Evolutionary conservation across 148 eudicot genomes (phyloP), one percentile per base, ranked within the genome.

Genomic region (Heliosperma pusillum): DNA sequence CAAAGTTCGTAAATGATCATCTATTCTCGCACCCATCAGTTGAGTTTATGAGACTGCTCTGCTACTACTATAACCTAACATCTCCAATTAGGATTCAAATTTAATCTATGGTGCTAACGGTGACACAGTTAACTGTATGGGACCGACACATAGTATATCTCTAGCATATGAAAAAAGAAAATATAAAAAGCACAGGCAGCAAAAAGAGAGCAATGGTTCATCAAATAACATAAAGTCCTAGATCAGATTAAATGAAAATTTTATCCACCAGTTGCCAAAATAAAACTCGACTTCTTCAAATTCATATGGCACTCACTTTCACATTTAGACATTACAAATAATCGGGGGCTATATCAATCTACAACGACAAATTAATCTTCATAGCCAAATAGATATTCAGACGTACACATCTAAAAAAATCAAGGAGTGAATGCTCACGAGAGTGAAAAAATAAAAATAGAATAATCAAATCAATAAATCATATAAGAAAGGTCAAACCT

Each of bases 401-500:
- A 21, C 62, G 3, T 22, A 7, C 5, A 20, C 26, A 58, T 59
- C 26, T 59, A 20, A 13, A 59, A 59, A 59, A 3, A 59, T 27
- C 22, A 59, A 59, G 26, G 26, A 59, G 27, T 59, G 25, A 7
- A 24, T 59, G 11, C 63, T 59, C 27, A 15, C 53, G 17, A 10
- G 69, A 65, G 10, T 5, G 19, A 7, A 33, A 33, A 33, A 33
- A 33, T 33, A 33, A 1, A 33, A 33, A 33, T n/a, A n/a, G n/a
- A 33, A 5, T 33, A 33, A n/a, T n/a, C n/a, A n/a, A n/a, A n/a
- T 22, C 21, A 45, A 44, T 22, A 12, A 68, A 22, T 44, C 4
- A 12, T 26, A 52, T 45, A 19, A 75, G 11, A 11, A 76, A 72
- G 71, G 69, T 22, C 72, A 63, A 45, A 88, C 91, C 91, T 86